Evolutionary conservation across 139 green algal genomes (phyloP).

Genomic region (Tetradesmus obliquus): DNA sequence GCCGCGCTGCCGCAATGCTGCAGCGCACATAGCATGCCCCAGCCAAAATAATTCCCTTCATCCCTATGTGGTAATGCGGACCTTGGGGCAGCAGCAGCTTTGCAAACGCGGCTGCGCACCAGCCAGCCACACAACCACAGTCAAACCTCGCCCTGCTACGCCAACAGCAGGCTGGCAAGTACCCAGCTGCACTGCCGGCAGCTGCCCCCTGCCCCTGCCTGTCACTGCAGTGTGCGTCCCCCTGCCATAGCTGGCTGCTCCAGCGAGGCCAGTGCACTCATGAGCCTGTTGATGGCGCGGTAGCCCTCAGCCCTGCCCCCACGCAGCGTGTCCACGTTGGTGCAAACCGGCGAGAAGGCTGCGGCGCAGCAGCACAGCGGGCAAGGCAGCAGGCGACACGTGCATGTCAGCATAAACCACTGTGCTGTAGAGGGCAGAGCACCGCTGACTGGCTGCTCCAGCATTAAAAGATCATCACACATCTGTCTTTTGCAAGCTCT

Average conservation of each 20-base stretch:
- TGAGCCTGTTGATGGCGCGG: not conserved
- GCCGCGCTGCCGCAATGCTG: not conserved
- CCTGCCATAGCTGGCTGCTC: not conserved
- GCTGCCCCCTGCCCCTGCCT: not conserved
- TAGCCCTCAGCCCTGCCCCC: slow-evolving; percentile 27
- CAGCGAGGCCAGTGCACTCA: not conserved
- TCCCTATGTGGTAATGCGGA: not conserved
- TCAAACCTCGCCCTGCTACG: no score
- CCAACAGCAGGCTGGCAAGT: not conserved
- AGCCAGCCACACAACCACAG: not conserved
- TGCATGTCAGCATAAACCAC: no score
- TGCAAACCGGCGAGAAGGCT: slow-evolving; percentile 41
- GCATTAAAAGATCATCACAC: no score
- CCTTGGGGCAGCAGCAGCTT: not conserved
- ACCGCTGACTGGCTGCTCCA: no score
- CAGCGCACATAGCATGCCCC: not conserved
- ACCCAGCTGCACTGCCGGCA: not conserved
- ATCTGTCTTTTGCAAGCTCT: no score
- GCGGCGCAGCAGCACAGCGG: not conserved
- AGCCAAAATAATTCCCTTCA: not conserved
- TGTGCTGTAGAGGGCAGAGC: no score
- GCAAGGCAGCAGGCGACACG: not conserved
- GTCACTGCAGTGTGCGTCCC: not conserved
- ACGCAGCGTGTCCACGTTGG: slow-evolving; percentile 29
- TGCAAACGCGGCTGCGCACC: not conserved